Evolutionary conservation across 2,329 filamentous ascomycete genomes (phyloP).

Genomic region (Xylaria sp.): DNA sequence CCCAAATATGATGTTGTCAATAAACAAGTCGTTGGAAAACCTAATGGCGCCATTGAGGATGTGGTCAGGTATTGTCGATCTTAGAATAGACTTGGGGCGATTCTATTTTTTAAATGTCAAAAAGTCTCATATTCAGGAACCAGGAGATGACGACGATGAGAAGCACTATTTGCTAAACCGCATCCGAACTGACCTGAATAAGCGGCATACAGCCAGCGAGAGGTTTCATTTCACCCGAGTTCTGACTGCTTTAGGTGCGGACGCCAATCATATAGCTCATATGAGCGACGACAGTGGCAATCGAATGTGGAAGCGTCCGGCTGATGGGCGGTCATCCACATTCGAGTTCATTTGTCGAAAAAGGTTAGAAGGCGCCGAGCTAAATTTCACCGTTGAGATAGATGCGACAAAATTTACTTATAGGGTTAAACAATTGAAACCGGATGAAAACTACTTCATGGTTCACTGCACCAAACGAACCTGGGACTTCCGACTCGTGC

Average conservation of each 20-base stretch:
- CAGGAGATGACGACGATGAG: slow-evolving; percentile 18
- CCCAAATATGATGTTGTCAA: slow-evolving; percentile 27
- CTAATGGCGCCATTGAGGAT: slow-evolving; percentile 30
- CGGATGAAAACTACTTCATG: slow-evolving; percentile 37
- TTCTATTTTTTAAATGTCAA: slow-evolving; percentile 34
- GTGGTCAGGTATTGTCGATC: slow-evolving; percentile 32
- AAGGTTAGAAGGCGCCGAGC: not conserved
- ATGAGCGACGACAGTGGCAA: slow-evolving; percentile 31
- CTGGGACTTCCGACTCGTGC: slow-evolving; percentile 47
- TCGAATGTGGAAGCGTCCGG: slow-evolving; percentile 34
- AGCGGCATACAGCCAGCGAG: slow-evolving; percentile 18
- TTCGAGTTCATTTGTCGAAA: slow-evolving; percentile 43
- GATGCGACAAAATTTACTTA: slow-evolving; percentile 41
- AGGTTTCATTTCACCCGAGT: slow-evolving; percentile 31
- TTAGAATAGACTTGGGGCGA: slow-evolving; percentile 34
- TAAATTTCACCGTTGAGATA: slow-evolving; percentile 44
- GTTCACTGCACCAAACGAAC: slow-evolving; percentile 46
- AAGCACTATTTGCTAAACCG: slow-evolving; percentile 25
- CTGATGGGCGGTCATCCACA: slow-evolving; percentile 34
- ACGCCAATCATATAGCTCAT: slow-evolving; percentile 42
- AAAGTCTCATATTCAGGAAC: slow-evolving; percentile 17
- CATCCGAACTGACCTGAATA: slow-evolving; percentile 29
- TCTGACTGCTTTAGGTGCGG: slow-evolving; percentile 37
- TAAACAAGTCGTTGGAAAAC: slow-evolving; percentile 28
- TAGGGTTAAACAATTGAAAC: slow-evolving; percentile 30